Conservation (phyloP, 2,329 filamentous ascomycete genomes). For the Teratosphaeria viscida region DNA sequence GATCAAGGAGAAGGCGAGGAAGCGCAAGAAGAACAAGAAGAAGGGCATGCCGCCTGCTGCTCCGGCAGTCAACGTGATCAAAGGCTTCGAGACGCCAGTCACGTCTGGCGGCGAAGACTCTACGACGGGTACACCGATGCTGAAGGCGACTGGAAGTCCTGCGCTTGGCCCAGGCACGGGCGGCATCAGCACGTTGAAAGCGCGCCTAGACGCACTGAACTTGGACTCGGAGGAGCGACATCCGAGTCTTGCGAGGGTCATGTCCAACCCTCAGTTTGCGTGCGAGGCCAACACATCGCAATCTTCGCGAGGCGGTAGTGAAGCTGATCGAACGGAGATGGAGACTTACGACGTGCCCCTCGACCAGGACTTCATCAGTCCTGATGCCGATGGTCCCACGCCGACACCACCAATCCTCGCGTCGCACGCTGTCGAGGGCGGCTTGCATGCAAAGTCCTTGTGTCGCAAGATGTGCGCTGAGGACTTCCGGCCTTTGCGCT, state of each 20-base stretch:
- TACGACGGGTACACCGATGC: constrained; percentile 21
- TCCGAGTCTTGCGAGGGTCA: constrained; percentile 34
- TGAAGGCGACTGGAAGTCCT: constrained; percentile 26
- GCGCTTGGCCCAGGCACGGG: constrained; percentile 45
- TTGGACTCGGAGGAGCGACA: constrained; percentile 49
- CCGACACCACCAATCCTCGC: constrained; percentile 24
- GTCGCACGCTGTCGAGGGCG: constrained; percentile 40
- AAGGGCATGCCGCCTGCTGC: constrained; percentile 26
- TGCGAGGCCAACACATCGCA: constrained; percentile 41
- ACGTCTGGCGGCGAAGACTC: constrained; percentile 48
- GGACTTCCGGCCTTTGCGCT: constrained; percentile 84
- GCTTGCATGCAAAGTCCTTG: constrained; percentile 42
- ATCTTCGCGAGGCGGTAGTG: constrained; percentile 42
- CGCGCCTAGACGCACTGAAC: constrained; percentile 69
- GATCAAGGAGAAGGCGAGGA: constrained; percentile 26
- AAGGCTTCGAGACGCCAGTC: constrained; percentile 41
- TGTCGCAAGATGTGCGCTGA: constrained; percentile 76
- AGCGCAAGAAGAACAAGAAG: constrained; percentile 30
- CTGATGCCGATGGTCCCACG: constrained; percentile 32
- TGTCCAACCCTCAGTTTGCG: constrained; percentile 32
- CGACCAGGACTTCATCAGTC: constrained; percentile 73
- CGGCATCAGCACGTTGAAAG: constrained; percentile 72
- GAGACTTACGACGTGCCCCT: constrained; percentile 79
- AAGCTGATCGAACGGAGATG: constrained; percentile 60
- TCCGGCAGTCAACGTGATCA: constrained; percentile 31